These are phyloP conservation scores for Scheffersomyces insectosa DNA, from an alignment of 1,139 yeast species.

Conservation along the genomic window DNA sequence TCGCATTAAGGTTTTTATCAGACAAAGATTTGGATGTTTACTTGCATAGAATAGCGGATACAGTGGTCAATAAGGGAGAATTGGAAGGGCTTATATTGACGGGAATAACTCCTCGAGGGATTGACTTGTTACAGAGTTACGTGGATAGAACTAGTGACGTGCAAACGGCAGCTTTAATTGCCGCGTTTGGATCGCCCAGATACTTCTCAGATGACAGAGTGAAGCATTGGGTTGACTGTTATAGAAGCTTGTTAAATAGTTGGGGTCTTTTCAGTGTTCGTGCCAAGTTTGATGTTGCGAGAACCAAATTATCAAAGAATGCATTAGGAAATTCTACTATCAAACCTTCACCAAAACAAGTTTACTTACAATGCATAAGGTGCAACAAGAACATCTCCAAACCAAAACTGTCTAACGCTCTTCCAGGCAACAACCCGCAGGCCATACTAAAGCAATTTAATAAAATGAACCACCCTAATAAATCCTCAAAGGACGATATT, in stretches of 20 bases:
- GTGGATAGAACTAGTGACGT: conserved; percentile 90
- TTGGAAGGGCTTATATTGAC: conserved; percentile 88
- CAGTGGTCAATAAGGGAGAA: conserved; percentile 77
- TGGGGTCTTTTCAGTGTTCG: conserved; percentile 80
- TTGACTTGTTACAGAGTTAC: conserved; percentile 80
- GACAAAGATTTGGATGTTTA: conserved; percentile 74
- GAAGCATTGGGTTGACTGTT: conserved; percentile 75
- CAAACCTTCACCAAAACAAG: conserved; percentile 67
- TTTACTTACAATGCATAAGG: conserved; percentile 74
- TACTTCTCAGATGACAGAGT: conserved; percentile 73
- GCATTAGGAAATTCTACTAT: conserved; percentile 49
- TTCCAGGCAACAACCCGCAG: conserved; percentile 21
- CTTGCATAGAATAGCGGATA: conserved; percentile 66
- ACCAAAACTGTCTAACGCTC: conserved; percentile 14
- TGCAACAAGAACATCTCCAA: conserved; percentile 73
- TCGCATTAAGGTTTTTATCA: conserved; percentile 80
- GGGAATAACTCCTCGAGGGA: conserved; percentile 83
- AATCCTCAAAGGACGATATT: conserved; percentile 24
- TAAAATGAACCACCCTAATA: conserved; percentile 22
- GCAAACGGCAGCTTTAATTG: conserved; percentile 85
- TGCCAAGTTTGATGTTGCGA: conserved; percentile 81
- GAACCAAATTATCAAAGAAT: conserved; percentile 64
- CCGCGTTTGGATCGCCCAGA: conserved; percentile 80
- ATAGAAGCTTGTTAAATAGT: conserved; percentile 73
- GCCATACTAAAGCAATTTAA: conserved; percentile 41